Percentiles rank a stretch among this genome's conserved stretches.
phyloP scores from a whole-genome alignment of 2,329 filamentous ascomycete genomes.

The Cercospora berteroae region DNA sequence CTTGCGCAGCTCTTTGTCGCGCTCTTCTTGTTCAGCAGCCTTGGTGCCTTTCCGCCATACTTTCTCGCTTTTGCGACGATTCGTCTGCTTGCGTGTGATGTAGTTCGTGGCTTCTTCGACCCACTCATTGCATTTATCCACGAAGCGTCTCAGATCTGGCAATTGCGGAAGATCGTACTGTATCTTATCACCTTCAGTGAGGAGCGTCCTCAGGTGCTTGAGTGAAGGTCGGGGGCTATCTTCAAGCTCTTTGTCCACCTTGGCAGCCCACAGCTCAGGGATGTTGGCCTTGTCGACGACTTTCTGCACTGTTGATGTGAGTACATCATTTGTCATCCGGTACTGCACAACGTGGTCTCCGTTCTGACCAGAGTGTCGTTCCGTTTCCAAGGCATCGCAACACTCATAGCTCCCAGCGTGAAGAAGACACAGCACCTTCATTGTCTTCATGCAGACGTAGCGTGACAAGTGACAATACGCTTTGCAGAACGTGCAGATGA shows the following conservation, averaged over 20 bases:
- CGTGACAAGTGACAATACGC: conserved; percentile 86
- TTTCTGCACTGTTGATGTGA: conserved; percentile 67
- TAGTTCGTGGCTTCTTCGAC: conserved; percentile 96
- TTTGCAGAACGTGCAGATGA: conserved; percentile 90
- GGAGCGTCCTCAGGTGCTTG: conserved; percentile 76
- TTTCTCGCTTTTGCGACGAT: conserved; percentile 91
- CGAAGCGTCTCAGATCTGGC: conserved; percentile 78
- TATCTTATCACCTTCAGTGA: conserved; percentile 94
- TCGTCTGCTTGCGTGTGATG: conserved; percentile 95
- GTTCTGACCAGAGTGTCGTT: conserved; percentile 59
- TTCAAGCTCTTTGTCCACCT: conserved; percentile 79
- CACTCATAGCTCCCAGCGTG: conserved; percentile 81
- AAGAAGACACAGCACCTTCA: conserved; percentile 76
- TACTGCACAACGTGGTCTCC: conserved; percentile 71
- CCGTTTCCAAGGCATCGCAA: conserved; percentile 65
- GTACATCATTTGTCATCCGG: conserved; percentile 70
- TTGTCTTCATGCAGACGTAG: conserved; percentile 78
- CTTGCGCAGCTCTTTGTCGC: conserved; percentile 78
- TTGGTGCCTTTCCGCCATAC: conserved; percentile 74
- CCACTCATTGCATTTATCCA: conserved; percentile 96
- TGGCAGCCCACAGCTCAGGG: conserved; percentile 86
- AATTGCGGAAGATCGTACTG: conserved; percentile 84
- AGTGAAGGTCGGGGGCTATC: conserved; percentile 81
- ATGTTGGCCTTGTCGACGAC: conserved; percentile 81
- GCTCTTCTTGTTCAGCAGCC: conserved; percentile 74